Base-by-base conservation (phyloP, 306 rosid species). In the Alnus rubra region DNA sequence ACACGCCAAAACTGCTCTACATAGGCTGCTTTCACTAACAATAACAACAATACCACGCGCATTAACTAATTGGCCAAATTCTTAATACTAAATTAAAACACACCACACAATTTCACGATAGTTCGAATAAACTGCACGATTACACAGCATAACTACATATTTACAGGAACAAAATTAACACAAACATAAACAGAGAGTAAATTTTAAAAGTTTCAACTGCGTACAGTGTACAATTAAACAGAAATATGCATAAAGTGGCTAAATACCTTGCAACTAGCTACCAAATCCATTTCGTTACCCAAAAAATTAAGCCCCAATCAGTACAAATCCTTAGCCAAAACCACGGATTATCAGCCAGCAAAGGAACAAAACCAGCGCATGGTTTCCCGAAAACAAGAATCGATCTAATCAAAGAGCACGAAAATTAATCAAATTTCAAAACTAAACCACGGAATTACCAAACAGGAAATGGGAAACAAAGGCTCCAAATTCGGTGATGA, bases 221-320 rank as follows among this genome's bases (percentile, higher is more conserved):
- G 18, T 1, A 39, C 9, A 67, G 30, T 39, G 30, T 7, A 18
- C 16, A 7, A 67, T 67, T 15, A 8, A 67, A 67, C 31, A 67
- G 7, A 60, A 60, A 30, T 3, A 10, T 10, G 42, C 39, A 8
- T 8, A 39, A 39, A 67, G 71, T 67, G 9, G 72, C 31, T 67
- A 67, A 8, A 73, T 88, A 88, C 92, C 92, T 88, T 84, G 86
- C 92, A 88, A 79, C 77, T 88, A 81, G 92, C 74, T 37, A 77
- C 85, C 87, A 86, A 84, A 81, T 88, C 92, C 92, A 88, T 88
- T 70, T 47, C 65, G 39, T 48, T 35, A 70, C 68, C 81, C 51
- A 42, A 18, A 67, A 67, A 67, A 67, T 37, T 18, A 67, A 42
- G 44, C 44, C 44, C 15, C 33, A 31, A 13, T 14, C 69, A 62